Evolutionary conservation across 345 rosid species (phyloP), one percentile per base, ranked within the genome.

Genomic region (Raphanus raphanistrum): DNA sequence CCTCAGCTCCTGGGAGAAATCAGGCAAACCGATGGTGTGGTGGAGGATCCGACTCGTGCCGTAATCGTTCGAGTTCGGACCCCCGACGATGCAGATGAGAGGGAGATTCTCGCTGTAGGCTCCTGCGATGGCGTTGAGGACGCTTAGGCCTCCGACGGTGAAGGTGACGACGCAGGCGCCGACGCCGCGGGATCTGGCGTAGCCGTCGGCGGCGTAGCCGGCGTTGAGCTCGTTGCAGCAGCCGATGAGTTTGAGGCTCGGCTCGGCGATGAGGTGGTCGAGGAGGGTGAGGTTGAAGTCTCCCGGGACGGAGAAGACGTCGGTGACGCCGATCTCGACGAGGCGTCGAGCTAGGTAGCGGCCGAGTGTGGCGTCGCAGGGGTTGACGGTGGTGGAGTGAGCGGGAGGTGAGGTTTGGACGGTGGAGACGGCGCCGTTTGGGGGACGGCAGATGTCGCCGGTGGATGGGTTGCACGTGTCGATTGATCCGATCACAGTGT

Each of bases 141-240:
- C 69, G 60, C 92, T 86, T 25, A 87, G 82, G 1, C 88, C 87
- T n/a, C 90, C 94, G 8, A 90, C 89, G n/a, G 92, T 90, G 71
- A 90, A 88, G 7, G 92, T 87, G 11, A 85, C 94, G 3, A 83
- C 94, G 64, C 89, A 90, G 0, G 90, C 92, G 3, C 94, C 94
- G 2, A 90, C 92, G 1, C 88, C 94, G 0, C 88, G 86, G 0
- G 90, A 79, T 71, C 92, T 76, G 0, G 89, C 94, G 78, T 90
- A 88, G 11, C 94, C 92, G 59, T 89, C 90, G 0, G 91, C 94
- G 4, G 90, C 89, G 66, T 89, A 89, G 1, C 90, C 92, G 0
- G 92, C 94, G 43, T 87, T 88, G 29, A 91, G 90, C 88, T 89
- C 97, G 73, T 87, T 88, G 76, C 93, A 91, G 86, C 93, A 89